Evolutionary conservation across 2,329 filamentous ascomycete species (phyloP).

Genomic region (Diaporthe citrichinensis): DNA sequence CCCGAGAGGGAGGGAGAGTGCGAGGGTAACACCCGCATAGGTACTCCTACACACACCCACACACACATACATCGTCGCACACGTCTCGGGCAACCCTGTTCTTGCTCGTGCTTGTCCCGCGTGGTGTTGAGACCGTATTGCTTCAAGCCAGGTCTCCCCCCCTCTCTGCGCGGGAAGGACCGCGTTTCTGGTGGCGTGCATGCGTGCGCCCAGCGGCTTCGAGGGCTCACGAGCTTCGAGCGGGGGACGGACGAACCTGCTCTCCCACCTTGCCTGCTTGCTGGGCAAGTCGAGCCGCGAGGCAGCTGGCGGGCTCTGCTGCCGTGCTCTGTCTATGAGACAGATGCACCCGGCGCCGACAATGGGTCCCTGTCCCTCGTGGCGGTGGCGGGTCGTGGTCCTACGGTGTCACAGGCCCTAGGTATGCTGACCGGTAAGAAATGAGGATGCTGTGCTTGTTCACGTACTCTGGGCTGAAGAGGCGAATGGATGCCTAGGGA

Average conservation of each 20-base stretch:
- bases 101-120: background rate
- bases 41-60: background rate
- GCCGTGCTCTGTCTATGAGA: background rate
- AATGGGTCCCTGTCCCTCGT: background rate
- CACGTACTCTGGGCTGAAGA: background rate
- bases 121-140: background rate
- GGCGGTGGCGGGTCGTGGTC: background rate
- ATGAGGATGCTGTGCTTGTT: background rate
- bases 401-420: background rate
- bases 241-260: background rate
- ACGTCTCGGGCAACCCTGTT: background rate
- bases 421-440: background rate
- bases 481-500: background rate
- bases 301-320: background rate
- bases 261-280: background rate
- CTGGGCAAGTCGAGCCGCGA: background rate
- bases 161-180: background rate
- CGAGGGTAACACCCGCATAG: background rate
- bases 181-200: background rate
- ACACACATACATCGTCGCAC: background rate
- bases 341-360: background rate
- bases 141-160: background rate
- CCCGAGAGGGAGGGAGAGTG: background rate
- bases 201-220: too few relatives aligned
- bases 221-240: background rate